Base-by-base conservation (phyloP, 768 basidiomycete genomes). In the Russula sp. region DNA sequence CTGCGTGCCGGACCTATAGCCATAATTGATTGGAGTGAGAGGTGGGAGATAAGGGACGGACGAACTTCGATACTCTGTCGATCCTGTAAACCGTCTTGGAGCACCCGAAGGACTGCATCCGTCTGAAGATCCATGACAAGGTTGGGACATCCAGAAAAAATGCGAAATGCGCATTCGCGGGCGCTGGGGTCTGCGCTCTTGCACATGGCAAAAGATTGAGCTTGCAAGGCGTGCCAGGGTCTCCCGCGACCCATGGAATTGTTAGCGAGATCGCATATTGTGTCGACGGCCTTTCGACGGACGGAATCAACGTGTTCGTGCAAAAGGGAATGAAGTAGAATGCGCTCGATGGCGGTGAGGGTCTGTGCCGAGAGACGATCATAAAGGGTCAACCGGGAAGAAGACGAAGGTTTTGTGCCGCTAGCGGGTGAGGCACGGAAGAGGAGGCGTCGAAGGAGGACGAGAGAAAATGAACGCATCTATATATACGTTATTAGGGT, bases 401-500 rank as follows among this genome's bases (percentile, higher is more conserved):
- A 48, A 48, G 46, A 48, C n/a, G 46, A 48, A 22, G 71, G 72
- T 68, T 74, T 79, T 52, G 60, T 69, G 36, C 68, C 69, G 36
- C 67, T 69, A 20, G 68, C 75, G 38, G 73, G 82, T 2, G 83
- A 75, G 0, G 86, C 70, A 8, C 90, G 83, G 74, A 93, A 92
- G 34, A 91, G 82, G 4, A 93, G 80, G 6, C 91, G 84, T 10
- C 91, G 84, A 32, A 92, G 81, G 34, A 92, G 83, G 11, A 93
- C 90, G 32, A 92, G 79, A 2, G 90, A 90, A 75, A 92, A 92
- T 0, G 88, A 89, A 32, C 90, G 85, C 90, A 92, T 92, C 89
- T 91, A 65, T 16, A 48, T 22, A 44, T n/a, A 44, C 20, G 46
- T 48, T 48, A 48, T 48, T 48, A 44, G 42, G 40, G 20, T n/a